These are phyloP conservation scores for Silene noctiflora DNA, from an alignment of 179 eudicot species.

Conservation along the genomic window DNA sequence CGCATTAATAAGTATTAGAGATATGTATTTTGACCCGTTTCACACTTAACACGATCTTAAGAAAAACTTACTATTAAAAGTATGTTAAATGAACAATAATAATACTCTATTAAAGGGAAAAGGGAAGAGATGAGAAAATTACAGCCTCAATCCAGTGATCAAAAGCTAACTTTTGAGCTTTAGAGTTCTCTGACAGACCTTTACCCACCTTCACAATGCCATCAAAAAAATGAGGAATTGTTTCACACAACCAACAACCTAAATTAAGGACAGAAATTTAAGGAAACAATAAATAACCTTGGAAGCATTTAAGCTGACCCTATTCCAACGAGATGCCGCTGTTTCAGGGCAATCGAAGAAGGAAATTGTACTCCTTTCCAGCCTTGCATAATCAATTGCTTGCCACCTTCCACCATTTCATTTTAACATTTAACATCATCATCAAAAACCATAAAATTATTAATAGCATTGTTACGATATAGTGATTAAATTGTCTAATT, in stretches of 20 bases:
- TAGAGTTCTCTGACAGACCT: constrained; percentile 67
- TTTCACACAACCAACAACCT: background rate
- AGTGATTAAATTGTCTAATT: too few relatives aligned
- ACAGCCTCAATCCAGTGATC: constrained; percentile 99
- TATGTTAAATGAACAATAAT: background rate
- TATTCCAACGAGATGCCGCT: constrained; percentile 70
- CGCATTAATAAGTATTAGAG: too few relatives aligned
- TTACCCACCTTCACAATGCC: constrained; percentile 65
- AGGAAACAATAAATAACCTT: constrained; percentile 41
- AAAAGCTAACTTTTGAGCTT: constrained; percentile 88
- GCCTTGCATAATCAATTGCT: constrained; percentile 68
- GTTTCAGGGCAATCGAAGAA: constrained; percentile 76
- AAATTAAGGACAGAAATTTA: background rate
- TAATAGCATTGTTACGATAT: background rate
- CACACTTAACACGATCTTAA: too few relatives aligned
- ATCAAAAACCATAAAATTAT: too few relatives aligned
- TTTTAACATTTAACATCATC: background rate
- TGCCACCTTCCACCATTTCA: constrained; percentile 66
- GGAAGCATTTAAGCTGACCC: constrained; percentile 68
- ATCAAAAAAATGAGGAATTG: background rate
- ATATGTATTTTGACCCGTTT: too few relatives aligned
- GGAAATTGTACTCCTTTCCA: constrained; percentile 74
- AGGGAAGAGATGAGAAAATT: constrained; percentile 22
- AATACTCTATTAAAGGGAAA: background rate
- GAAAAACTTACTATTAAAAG: background rate